phyloP scores from a whole-genome alignment of 306 rosid species.

The Corylus americana region DNA sequence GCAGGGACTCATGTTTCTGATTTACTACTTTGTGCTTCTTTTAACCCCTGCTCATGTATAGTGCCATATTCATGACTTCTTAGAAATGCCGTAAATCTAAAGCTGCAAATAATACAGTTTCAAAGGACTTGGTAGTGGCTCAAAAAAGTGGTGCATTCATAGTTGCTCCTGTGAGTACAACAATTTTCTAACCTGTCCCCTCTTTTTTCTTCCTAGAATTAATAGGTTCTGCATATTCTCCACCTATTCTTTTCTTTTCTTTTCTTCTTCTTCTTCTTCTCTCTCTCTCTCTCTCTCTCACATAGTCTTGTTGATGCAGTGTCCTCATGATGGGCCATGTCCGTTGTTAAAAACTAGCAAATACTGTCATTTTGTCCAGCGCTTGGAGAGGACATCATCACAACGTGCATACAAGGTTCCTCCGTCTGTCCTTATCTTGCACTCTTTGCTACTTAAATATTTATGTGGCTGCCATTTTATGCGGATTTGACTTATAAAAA shows the following conservation, averaged over 20 bases:
- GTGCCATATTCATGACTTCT: slow-evolving; percentile 19
- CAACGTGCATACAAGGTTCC: slow-evolving; percentile 86
- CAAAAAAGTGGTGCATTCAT: slow-evolving; percentile 64
- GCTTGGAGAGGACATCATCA: slow-evolving; percentile 86
- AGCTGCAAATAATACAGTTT: slow-evolving; percentile 38
- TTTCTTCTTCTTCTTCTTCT: no score
- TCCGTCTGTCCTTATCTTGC: slow-evolving; percentile 24
- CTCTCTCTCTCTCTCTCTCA: background rate
- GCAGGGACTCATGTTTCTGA: background rate
- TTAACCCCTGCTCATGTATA: slow-evolving; percentile 14
- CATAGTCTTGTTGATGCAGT: slow-evolving; percentile 49
- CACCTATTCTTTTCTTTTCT: no score
- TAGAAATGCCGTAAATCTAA: slow-evolving; percentile 69
- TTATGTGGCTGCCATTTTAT: slow-evolving; percentile 6
- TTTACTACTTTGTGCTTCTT: slow-evolving; percentile 14
- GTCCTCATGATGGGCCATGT: slow-evolving; percentile 93
- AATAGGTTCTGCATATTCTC: background rate
- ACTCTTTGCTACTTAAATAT: slow-evolving; percentile 16
- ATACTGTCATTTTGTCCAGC: slow-evolving; percentile 93
- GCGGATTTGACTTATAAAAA: background rate
- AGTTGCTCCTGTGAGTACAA: slow-evolving; percentile 87
- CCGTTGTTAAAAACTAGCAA: slow-evolving; percentile 81
- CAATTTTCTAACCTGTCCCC: slow-evolving; percentile 1
- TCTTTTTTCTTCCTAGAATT: slow-evolving; percentile 9
- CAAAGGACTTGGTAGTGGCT: slow-evolving; percentile 64